Base-by-base conservation (phyloP, 208 protist species). In the Leishmania aethiopica region DNA sequence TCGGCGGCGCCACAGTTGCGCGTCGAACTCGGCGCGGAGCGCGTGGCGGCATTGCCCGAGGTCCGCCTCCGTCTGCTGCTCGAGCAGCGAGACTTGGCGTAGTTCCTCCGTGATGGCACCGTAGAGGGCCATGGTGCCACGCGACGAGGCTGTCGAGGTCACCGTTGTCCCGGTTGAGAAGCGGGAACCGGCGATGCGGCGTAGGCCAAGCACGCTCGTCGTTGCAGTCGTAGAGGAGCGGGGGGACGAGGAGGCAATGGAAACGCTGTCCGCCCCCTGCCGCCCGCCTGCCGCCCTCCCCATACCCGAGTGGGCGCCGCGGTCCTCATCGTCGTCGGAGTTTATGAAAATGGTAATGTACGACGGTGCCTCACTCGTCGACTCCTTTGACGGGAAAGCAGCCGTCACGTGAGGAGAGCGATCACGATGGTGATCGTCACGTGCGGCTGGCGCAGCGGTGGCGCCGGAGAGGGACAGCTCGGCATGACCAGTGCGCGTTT, bases 31-130 rank as follows among this genome's bases (percentile, higher is more conserved):
- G 3, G 77, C 79, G 57, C 85, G 71, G 51, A 95, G 75, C 19
- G 67, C 75, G 47, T 84, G 75, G 10, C 82, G 73, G 17, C 84
- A 85, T 75, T 93, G 66, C 6, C 64, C 85, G 51, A 64, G 49
- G 32, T 51, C 70, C 22, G 64, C 62, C 84, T 87, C 88, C 57
- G 78, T 79, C 40, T 77, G 69, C 70, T 83, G 74, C 77, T 75
- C 81, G 8, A 83, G 32, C 45, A 86, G 66, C 35, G 82, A 70
- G 47, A 86, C 84, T 55, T 91, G 89, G 13, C 85, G 85, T 40
- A 92, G 78, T 78, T 97, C 94, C 78, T 88, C 83, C 40, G 89
- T 89, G 69, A 97, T 91, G 53, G 91, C 91, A 28, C 91, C 91
- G 79, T 95, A 92, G 60, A 94, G 89, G 22, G 89, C 86, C 22